Evolutionary conservation across 1,284 basidiomycete species (phyloP), one percentile per base, ranked within the genome.

Genomic region (Marasmius fiardii): DNA sequence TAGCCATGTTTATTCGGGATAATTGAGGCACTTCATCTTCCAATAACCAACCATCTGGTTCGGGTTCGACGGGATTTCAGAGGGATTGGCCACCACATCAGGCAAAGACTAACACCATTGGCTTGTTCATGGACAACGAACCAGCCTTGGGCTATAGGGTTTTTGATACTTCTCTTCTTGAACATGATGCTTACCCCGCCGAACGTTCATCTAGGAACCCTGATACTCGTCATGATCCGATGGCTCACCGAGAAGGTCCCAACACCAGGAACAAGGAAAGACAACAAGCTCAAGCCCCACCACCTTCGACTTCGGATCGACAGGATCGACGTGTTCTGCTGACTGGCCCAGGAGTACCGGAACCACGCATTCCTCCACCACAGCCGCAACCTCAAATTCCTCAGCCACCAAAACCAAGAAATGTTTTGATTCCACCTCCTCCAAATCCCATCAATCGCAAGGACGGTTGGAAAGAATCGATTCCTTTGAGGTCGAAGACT

Each of bases 401-500:
- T n/a, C n/a, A n/a, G n/a, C n/a, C n/a, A n/a, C n/a, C n/a, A n/a
- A 31, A 18, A 11, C 23, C 2, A 10, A 48, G 8, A 16, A 16
- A 21, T 52, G 33, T 37, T 2, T 14, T 4, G 2, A 33, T 57
- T 31, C 55, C 55, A 4, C 12, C 51, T 7, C 55, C 51, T 4
- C 3, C 43, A 4, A 47, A 53, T 28, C 55, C 55, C 10, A 57
- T 57, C 37, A 57, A 57, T 24, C 18, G 43, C n/a, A 3, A 39
- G 23, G 55, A 57, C 2, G 55, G 55, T 2, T 57, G 55, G 55
- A 50, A 53, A 18, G 12, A 18, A 2, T 52, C 55, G 2, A 23
- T 47, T 26, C 44, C 51, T n/a, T n/a, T n/a, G n/a, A n/a, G n/a
- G 1, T 47, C 31, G 6, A 47, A 11, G 16, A 48, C 16, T 11